Conservation (phyloP, 768 basidiomycete genomes). For the Crucibulum laeve region DNA sequence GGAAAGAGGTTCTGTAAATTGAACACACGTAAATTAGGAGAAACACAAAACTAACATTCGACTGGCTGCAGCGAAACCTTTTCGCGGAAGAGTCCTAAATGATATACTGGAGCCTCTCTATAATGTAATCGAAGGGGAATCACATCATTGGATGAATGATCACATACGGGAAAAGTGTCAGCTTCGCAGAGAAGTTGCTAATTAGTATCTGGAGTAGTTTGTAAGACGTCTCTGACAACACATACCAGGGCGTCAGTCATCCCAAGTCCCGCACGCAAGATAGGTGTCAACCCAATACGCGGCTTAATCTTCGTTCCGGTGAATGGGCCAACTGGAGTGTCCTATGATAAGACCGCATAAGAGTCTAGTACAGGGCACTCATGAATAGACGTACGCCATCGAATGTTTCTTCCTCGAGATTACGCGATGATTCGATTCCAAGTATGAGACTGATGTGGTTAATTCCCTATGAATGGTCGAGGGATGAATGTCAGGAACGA, state of each 20-base stretch:
- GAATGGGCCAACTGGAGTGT: slow-evolving; percentile 79
- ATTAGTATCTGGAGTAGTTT: too few species aligned
- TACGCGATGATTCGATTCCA: slow-evolving; percentile 78
- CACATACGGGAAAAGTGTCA: slow-evolving; percentile 80
- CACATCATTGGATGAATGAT: not conserved
- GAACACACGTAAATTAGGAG: not conserved
- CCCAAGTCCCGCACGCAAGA: slow-evolving; percentile 88
- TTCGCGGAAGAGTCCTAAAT: slow-evolving; percentile 87
- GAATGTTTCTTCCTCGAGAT: slow-evolving; percentile 59
- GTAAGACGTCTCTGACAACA: too few species aligned
- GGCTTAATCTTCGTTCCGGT: slow-evolving; percentile 73
- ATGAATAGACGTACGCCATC: slow-evolving; percentile 48
- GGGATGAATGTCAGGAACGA: not conserved
- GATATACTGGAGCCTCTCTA: slow-evolving; percentile 82
- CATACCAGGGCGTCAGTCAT: slow-evolving; percentile 82
- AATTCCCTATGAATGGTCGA: slow-evolving; percentile 49
- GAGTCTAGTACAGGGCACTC: not conserved
- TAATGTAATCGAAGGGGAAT: slow-evolving; percentile 1
- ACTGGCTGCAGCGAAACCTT: slow-evolving; percentile 86
- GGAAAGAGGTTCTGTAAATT: not conserved
- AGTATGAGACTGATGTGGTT: slow-evolving; percentile 71
- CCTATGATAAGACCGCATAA: slow-evolving; percentile 31
- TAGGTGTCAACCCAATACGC: slow-evolving; percentile 82
- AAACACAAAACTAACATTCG: slow-evolving; percentile 56
- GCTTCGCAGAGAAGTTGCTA: slow-evolving; percentile 23